A percentile compares a stretch with the other conserved stretches of the same genome.
Evolutionary conservation across 768 basidiomycete genomes (phyloP).

Genomic region (Mycena sanguinolenta): DNA sequence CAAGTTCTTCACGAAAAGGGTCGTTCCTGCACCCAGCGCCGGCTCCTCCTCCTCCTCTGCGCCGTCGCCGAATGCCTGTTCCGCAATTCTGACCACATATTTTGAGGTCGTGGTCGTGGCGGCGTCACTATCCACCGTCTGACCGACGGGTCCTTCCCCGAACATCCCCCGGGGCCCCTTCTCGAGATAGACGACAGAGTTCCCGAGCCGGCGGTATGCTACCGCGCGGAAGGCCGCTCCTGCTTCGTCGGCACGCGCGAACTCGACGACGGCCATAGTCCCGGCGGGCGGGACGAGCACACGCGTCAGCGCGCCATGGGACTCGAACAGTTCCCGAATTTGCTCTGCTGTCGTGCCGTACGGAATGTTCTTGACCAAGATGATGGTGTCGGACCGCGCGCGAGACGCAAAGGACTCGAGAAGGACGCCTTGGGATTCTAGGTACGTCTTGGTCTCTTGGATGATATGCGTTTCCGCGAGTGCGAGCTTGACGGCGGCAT

Average conservation of each 20-base stretch:
- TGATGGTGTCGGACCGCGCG: constrained; percentile 79
- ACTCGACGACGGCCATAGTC: constrained; percentile 93
- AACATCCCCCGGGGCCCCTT: constrained; percentile 93
- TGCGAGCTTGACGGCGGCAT: constrained; percentile 93
- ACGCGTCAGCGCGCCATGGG: constrained; percentile 77
- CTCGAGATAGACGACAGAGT: constrained; percentile 92
- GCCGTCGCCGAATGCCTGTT: constrained; percentile 51
- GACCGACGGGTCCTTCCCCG: constrained; percentile 53
- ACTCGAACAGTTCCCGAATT: constrained; percentile 84
- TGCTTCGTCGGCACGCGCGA: constrained; percentile 78
- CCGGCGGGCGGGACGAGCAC: constrained; percentile 93
- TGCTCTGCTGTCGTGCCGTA: constrained; percentile 85
- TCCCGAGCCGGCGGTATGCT: constrained; percentile 90
- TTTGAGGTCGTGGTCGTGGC: constrained; percentile 19
- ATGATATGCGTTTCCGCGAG: constrained; percentile 97
- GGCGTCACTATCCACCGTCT: constrained; percentile 3
- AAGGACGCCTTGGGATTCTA: constrained; percentile 82
- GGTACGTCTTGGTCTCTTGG: constrained; percentile 91
- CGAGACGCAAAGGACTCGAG: constrained; percentile 68
- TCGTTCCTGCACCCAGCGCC: constrained; percentile 75
- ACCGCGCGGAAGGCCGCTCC: constrained; percentile 83
- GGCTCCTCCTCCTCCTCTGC: constrained; percentile 53
- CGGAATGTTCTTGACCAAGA: constrained; percentile 97
- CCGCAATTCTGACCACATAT: constrained; percentile 56
- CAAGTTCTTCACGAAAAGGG: constrained; percentile 95